Conservation (phyloP, 768 basidiomycete species). For the Auriscalpium microsporum region DNA sequence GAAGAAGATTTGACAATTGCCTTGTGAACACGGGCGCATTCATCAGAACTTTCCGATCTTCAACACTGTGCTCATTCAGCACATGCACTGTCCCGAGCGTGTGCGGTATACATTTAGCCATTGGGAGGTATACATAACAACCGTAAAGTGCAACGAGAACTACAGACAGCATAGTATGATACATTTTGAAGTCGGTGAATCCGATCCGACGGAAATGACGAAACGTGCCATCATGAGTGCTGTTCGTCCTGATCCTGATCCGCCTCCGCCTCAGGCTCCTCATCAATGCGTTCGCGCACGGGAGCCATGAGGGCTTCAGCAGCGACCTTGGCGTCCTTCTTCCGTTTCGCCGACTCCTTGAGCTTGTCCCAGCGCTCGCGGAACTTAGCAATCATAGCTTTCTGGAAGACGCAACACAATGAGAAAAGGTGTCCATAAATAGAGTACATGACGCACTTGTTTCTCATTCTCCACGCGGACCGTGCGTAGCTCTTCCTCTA, state of each 20-base stretch:
- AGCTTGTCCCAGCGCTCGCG: constrained; percentile 85
- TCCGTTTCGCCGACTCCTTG: constrained; percentile 80
- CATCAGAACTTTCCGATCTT: no score
- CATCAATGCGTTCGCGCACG: constrained; percentile 61
- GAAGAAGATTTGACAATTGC: no score
- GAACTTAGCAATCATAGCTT: constrained; percentile 75
- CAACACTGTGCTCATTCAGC: no score
- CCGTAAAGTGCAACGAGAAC: no score
- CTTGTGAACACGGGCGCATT: no score
- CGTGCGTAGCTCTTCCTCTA: constrained; percentile 68
- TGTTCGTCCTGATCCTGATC: constrained; percentile 30
- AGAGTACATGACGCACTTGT: constrained; percentile 42
- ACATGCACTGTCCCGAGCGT: no score
- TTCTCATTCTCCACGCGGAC: constrained; percentile 72
- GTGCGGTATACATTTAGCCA: no score
- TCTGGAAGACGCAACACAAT: constrained; percentile 34
- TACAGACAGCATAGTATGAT: no score
- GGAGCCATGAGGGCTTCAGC: constrained; percentile 38
- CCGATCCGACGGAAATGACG: no score
- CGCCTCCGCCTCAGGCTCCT: constrained; percentile 60
- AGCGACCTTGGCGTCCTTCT: constrained; percentile 65
- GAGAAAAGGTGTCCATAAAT: constrained; percentile 11
- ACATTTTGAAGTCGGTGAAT: no score
- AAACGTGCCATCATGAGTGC: neutral
- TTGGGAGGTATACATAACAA: no score